A percentile compares a stretch with the other conserved stretches of the same genome.
These are phyloP conservation scores for Ascochyta pisi DNA, from an alignment of 2,329 filamentous ascomycete species.

Conservation along the genomic window DNA sequence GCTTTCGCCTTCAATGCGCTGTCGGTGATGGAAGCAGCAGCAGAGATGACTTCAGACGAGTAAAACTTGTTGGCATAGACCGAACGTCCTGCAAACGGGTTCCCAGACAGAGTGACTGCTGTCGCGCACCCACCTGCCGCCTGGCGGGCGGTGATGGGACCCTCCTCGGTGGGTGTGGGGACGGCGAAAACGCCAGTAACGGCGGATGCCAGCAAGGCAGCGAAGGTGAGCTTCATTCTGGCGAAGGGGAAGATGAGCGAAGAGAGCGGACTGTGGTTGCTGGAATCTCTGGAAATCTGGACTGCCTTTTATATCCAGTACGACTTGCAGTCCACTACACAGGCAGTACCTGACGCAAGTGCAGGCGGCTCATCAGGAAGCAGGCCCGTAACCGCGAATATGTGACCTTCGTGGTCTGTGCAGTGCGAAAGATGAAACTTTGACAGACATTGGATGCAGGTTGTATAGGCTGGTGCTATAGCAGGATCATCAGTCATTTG, in stretches of 20 bases:
- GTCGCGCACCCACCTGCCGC: constrained; percentile 42
- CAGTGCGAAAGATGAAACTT: constrained; percentile 41
- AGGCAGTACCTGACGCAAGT: neutral
- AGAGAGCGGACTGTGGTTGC: constrained; percentile 31
- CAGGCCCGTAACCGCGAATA: constrained; percentile 45
- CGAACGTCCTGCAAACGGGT: constrained; percentile 59
- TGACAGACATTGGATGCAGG: constrained; percentile 37
- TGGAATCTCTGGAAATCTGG: constrained; percentile 15
- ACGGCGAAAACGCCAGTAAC: constrained; percentile 44
- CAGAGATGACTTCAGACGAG: constrained; percentile 59
- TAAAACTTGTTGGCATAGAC: constrained; percentile 63
- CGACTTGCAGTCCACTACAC: constrained; percentile 7
- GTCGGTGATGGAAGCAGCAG: constrained; percentile 65
- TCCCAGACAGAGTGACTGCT: constrained; percentile 55
- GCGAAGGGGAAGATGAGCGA: constrained; percentile 27
- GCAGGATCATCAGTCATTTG: constrained; percentile 30
- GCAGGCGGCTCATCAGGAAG: constrained; percentile 39
- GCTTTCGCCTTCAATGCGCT: constrained; percentile 60
- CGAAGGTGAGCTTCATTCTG: constrained; percentile 47
- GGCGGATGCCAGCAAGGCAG: constrained; percentile 45
- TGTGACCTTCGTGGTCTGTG: constrained; percentile 39
- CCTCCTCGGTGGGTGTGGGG: constrained; percentile 42
- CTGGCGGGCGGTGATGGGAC: constrained; percentile 43
- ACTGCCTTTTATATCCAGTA: constrained; percentile 42
- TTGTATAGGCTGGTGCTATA: constrained; percentile 32